These are phyloP conservation scores for Tulasnella sp. DNA, from an alignment of 768 basidiomycete species.

Conservation along the genomic window DNA sequence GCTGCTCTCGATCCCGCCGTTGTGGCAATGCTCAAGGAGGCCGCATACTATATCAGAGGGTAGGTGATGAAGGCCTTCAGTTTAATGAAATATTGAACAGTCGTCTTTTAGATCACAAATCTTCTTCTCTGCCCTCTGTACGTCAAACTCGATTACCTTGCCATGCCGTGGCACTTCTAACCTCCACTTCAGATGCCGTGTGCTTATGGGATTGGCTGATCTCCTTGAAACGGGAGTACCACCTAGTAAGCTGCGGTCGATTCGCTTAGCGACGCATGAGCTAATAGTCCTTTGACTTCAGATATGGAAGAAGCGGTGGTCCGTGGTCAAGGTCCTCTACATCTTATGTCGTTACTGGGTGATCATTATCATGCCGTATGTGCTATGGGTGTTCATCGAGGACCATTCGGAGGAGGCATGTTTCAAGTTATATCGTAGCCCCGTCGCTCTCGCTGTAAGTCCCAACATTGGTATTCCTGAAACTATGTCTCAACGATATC, in stretches of 20 bases:
- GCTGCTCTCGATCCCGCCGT: background rate
- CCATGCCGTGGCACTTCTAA: background rate
- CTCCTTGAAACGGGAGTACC: background rate
- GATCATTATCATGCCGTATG: background rate
- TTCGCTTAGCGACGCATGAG: background rate
- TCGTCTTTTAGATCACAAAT: background rate
- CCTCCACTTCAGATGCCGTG: slow-evolving; percentile 1
- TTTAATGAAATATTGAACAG: background rate
- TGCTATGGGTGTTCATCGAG: slow-evolving; percentile 9
- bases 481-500: too few relatives aligned
- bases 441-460: slow-evolving; percentile 7
- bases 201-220: slow-evolving; percentile 10
- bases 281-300: background rate
- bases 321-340: slow-evolving; percentile 11
- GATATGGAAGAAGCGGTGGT: slow-evolving; percentile 9
- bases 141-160: background rate
- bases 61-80: background rate
- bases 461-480: too few relatives aligned
- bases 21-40: slow-evolving; percentile 3
- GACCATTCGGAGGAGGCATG: slow-evolving; percentile 3
- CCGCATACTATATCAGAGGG: background rate
- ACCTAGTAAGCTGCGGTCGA: background rate
- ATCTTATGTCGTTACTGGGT: slow-evolving; percentile 11
- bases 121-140: slow-evolving; percentile 4
- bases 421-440: slow-evolving; percentile 1